Percentiles rank a stretch among this genome's conserved stretches.
Conservation (phyloP, 257 asterid species). For the Solanum piurae region DNA sequence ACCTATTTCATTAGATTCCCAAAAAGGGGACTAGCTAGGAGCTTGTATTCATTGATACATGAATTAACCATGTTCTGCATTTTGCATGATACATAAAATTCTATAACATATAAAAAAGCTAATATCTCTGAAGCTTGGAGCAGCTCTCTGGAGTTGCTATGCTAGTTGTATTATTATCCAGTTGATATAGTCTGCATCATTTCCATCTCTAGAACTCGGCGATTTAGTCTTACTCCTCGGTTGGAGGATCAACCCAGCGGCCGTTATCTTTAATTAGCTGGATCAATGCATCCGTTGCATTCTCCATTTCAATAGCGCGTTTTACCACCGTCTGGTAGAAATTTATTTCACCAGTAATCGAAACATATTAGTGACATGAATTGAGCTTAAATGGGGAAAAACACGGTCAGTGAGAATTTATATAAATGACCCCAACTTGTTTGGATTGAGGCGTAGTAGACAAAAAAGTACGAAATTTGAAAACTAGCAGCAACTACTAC, state of each 20-base stretch:
- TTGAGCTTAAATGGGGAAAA: background rate
- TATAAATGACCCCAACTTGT: background rate
- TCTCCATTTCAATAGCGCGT: conserved; percentile 62
- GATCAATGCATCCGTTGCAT: conserved; percentile 75
- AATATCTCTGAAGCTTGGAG: background rate
- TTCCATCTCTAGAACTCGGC: background rate
- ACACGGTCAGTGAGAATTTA: background rate
- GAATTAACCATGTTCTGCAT: background rate
- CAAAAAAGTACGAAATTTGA: background rate
- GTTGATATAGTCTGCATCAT: background rate
- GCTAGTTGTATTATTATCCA: background rate
- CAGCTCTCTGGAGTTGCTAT: background rate
- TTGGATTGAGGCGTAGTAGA: background rate
- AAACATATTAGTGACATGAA: background rate
- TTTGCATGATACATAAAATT: background rate
- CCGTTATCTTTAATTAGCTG: conserved; percentile 73
- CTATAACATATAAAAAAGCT: background rate
- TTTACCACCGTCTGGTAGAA: conserved; percentile 55
- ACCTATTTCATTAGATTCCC: background rate
- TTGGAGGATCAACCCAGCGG: conserved; percentile 79
- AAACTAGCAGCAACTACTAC: background rate
- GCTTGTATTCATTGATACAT: background rate
- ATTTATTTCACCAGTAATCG: background rate
- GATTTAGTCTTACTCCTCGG: conserved; percentile 32
- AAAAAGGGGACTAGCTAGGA: background rate